Base-by-base conservation (phyloP, 2,329 filamentous ascomycete genomes). In the Rosellinia necatrix region DNA sequence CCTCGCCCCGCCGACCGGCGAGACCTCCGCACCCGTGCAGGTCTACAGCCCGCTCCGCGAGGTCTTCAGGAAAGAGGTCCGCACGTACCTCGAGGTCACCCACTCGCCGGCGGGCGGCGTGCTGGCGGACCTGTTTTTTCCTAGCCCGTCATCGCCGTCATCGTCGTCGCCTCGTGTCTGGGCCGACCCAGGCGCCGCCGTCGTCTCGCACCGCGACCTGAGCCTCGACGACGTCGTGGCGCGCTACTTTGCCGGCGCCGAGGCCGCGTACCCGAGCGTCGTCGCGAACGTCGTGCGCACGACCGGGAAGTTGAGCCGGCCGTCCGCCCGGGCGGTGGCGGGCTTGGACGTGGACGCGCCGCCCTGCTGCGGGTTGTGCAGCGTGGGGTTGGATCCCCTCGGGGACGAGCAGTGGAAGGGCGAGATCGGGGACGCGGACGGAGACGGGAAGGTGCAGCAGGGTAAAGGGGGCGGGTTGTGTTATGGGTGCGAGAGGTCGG, bases 251-350 rank as follows among this genome's bases (percentile, higher is more conserved):
- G 84, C 85, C 63, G 88, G 86, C 35, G 91, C 96, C 13, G 92
- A 96, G 70, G 84, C 85, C 62, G 89, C 88, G 56, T 97, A 96
- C 68, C 90, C 92, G 3, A 91, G 90, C 52, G 91, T 97, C 53
- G 92, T 99, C 63, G 89, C 92, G 27, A 99, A 99, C 70, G 94
- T 99, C 8, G 93, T 97, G 4, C 85, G 91, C 60, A 99, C 93
- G 29, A 88, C 90, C n/a, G 87, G 86, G 48, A 96, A 96, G 74
- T 79, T 97, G 35, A 78, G 86, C 41, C 75, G 19, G 27, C 21
- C 21, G 22, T 7, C 9, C 19, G 40, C 21, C 21, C 12, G 21
- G 24, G 8, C 9, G 5, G 24, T 3, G 3, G 24, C 6, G 5
- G 17, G 19, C 13, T 7, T 37, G 9, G 13, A n/a, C 13, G 34